Percentiles rank a stretch among this genome's conserved stretches.
Conservation (phyloP, 352 stramenopile species). For the Globisporangium recalcitrans region DNA sequence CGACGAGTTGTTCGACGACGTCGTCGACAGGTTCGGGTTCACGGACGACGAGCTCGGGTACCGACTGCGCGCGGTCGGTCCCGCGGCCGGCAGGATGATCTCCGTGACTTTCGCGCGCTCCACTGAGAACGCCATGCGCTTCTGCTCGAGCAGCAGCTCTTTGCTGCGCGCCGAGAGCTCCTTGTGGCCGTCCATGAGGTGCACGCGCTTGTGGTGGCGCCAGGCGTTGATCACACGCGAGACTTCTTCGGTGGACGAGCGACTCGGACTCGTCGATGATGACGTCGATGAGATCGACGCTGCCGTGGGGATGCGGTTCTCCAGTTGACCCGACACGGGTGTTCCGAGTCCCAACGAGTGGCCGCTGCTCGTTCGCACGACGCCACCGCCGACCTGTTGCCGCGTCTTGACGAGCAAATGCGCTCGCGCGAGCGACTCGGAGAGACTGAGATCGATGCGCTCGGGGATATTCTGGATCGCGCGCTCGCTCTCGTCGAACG, state of each 20-base stretch:
- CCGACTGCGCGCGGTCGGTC: conserved; percentile 38
- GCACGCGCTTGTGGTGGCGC: conserved; percentile 82
- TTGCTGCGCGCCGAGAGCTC: conserved; percentile 69
- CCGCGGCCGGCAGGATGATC: conserved; percentile 68
- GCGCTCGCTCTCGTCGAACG: conserved; percentile 75
- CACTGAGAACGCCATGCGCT: conserved; percentile 80
- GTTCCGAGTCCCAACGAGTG: conserved; percentile 31
- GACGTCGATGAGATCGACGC: conserved; percentile 30
- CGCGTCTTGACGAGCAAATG: conserved; percentile 75
- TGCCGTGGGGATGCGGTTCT: conserved; percentile 41
- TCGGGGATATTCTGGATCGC: conserved; percentile 87
- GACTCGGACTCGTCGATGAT: conserved; percentile 43
- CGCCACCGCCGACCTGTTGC: conserved; percentile 37
- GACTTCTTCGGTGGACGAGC: conserved; percentile 60
- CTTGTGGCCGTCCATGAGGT: conserved; percentile 87
- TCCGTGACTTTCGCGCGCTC: conserved; percentile 81
- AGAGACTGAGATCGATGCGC: conserved; percentile 71
- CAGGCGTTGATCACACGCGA: conserved; percentile 79
- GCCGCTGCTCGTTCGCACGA: conserved; percentile 50
- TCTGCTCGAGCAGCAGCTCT: conserved; percentile 83
- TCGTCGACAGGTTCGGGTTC: conserved; percentile 31
- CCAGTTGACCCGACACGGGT: conserved; percentile 33
- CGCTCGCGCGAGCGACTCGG: conserved; percentile 66
- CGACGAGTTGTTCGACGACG: conserved; percentile 32
- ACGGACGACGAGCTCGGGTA: conserved; percentile 48